Conservation (phyloP, 352 stramenopile species). For the Blastocystis sp. region DNA sequence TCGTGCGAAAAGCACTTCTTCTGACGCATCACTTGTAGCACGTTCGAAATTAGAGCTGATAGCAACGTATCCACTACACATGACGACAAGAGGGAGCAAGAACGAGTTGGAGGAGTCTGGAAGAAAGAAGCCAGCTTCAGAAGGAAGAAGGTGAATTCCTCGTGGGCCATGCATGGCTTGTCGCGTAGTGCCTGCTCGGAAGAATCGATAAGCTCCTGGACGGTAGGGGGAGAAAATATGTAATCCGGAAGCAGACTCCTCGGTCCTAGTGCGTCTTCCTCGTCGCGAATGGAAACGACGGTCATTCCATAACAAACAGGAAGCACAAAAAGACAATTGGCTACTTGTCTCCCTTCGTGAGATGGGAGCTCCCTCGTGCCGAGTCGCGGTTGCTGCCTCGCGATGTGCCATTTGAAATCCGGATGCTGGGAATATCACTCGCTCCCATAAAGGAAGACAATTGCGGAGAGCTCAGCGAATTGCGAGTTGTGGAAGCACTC, state of each 20-base stretch:
- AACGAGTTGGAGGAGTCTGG: neutral
- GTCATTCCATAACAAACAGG: too few species aligned
- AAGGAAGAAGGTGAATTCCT: neutral
- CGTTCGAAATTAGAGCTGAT: neutral
- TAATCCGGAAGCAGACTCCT: neutral
- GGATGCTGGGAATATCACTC: too few species aligned
- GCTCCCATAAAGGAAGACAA: too few species aligned
- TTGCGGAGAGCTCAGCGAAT: too few species aligned
- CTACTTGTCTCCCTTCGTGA: neutral
- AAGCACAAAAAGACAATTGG: too few species aligned
- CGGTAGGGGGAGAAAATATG: neutral
- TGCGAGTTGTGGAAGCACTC: too few species aligned
- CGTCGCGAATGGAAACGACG: too few species aligned
- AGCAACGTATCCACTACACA: neutral
- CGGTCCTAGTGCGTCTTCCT: too few species aligned
- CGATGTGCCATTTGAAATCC: too few species aligned
- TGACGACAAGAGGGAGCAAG: neutral
- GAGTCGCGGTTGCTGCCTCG: neutral
- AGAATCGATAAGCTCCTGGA: neutral
- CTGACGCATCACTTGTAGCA: neutral
- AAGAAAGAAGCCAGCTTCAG: neutral
- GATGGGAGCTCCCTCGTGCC: neutral
- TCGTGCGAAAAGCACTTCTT: neutral
- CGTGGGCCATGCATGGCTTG: neutral
- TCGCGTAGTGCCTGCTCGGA: neutral